These are phyloP conservation scores for Moesziomyces antarcticus DNA, from an alignment of 1,284 basidiomycete genomes.

Conservation along the genomic window DNA sequence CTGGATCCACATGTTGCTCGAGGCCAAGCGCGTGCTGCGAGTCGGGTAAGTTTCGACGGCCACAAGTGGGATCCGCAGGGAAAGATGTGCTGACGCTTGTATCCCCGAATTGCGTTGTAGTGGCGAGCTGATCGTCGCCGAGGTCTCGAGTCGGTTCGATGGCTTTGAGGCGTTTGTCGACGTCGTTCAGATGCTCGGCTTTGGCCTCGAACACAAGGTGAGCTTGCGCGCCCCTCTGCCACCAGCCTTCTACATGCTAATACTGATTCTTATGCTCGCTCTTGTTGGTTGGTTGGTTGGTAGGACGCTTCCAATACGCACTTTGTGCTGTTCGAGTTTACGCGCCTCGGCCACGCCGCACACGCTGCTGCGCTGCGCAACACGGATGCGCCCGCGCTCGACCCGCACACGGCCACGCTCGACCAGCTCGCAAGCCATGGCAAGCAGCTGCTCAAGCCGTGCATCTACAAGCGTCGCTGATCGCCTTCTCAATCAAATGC, in stretches of 20 bases:
- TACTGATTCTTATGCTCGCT: not conserved
- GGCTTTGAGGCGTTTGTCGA: conserved; percentile 76
- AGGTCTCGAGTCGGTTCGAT: conserved; percentile 74
- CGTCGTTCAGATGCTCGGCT: conserved; percentile 81
- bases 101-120: conserved; percentile 69
- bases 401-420: conserved; percentile 36
- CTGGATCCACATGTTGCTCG: conserved; percentile 89
- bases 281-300: not conserved
- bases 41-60: conserved; percentile 73
- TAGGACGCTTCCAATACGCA: conserved; percentile 55
- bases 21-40: conserved; percentile 87
- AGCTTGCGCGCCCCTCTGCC: not conserved
- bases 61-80: not conserved
- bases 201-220: conserved; percentile 80
- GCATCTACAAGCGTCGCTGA: conserved; percentile 93
- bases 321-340: conserved; percentile 56
- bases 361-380: not conserved
- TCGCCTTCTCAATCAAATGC: not conserved
- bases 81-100: conserved; percentile 1
- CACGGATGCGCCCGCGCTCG: not conserved
- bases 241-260: not conserved
- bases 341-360: conserved; percentile 20
- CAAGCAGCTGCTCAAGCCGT: conserved; percentile 81
- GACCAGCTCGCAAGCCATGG: conserved; percentile 73
- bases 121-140: conserved; percentile 89